Evolutionary conservation across 495 filamentous ascomycete genomes (phyloP).

Genomic region (Immersiella caudata): DNA sequence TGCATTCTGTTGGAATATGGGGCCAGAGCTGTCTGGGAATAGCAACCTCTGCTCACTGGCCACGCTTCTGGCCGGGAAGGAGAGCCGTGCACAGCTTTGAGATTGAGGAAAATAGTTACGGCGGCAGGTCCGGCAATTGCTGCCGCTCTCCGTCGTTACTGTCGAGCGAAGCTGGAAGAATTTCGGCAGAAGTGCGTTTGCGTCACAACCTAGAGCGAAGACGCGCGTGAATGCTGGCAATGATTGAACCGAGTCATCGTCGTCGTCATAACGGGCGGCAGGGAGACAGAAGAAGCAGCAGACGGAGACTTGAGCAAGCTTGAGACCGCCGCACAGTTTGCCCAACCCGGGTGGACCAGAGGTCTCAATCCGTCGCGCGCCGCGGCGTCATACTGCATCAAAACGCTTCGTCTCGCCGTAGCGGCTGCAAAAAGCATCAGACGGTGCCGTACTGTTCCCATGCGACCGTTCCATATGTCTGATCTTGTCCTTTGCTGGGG

Average conservation of each 20-base stretch:
- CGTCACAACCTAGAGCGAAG: neutral
- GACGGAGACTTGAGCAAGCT: neutral
- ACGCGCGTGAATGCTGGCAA: conserved; percentile 12
- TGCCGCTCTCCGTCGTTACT: neutral
- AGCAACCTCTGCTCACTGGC: conserved; percentile 9
- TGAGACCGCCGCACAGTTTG: conserved; percentile 11
- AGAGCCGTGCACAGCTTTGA: neutral
- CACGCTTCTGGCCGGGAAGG: neutral
- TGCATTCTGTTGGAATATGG: conserved; percentile 22
- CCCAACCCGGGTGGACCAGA: conserved; percentile 11
- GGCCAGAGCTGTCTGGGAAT: conserved; percentile 17
- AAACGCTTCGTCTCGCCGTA: neutral
- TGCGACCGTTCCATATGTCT: neutral
- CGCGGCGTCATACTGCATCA: conserved; percentile 21
- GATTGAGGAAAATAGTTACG: conserved; percentile 1
- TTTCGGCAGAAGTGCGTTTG: neutral
- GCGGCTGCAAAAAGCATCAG: neutral
- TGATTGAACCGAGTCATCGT: conserved; percentile 24
- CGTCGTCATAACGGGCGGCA: conserved; percentile 10
- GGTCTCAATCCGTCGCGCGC: conserved; percentile 6
- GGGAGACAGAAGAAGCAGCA: neutral
- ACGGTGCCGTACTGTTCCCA: conserved; percentile 6
- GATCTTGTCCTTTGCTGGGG: neutral
- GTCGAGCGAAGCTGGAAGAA: conserved; percentile 7
- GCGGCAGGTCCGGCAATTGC: conserved; percentile 18